These are phyloP conservation scores for Solanum dulcamara DNA, from an alignment of 257 asterid genomes.

Conservation along the genomic window DNA sequence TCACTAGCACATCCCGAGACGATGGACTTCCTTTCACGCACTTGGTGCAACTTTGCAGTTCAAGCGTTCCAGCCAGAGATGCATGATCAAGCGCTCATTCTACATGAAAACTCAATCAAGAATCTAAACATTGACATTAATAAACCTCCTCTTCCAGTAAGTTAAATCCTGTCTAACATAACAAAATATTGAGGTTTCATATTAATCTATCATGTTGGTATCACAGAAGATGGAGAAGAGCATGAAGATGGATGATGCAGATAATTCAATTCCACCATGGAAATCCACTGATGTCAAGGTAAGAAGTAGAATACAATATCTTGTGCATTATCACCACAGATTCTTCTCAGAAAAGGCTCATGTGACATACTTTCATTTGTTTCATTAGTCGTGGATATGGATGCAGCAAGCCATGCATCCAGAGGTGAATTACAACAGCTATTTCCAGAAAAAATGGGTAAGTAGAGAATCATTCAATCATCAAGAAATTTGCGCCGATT, in stretches of 20 bases:
- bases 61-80: constrained; percentile 57
- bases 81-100: constrained; percentile 38
- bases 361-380: neutral
- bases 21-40: constrained; percentile 72
- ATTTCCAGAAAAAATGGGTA: constrained; percentile 85
- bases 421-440: constrained; percentile 70
- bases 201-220: neutral
- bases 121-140: constrained; percentile 19
- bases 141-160: constrained; percentile 39
- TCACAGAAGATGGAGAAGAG: constrained; percentile 47
- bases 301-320: neutral
- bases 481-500: neutral
- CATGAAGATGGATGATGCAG: constrained; percentile 41
- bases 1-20: constrained; percentile 95
- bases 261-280: constrained; percentile 62
- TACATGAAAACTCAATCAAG: constrained; percentile 33
- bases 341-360: neutral
- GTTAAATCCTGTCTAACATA: neutral
- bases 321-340: neutral
- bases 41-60: constrained; percentile 86
- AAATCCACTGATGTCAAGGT: constrained; percentile 80
- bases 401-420: constrained; percentile 99
- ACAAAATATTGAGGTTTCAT: neutral
- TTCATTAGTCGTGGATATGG: constrained; percentile 88
- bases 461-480: neutral